Percentiles rank a stretch among this genome's conserved stretches.
Conservation (phyloP, 2,329 filamentous ascomycete species). For the Penicillium sp. region DNA sequence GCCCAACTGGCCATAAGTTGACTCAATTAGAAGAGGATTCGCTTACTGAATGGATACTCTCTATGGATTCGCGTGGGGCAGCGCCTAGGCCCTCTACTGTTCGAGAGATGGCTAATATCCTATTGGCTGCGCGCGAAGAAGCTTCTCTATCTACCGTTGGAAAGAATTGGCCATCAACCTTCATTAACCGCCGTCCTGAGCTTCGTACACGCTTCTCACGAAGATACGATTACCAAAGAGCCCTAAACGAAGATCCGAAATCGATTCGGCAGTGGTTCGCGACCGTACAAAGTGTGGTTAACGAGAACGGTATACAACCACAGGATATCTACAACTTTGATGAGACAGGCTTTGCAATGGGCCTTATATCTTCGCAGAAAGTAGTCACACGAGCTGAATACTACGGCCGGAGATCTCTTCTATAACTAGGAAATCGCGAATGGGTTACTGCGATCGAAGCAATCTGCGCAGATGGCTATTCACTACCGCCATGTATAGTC, state of each 20-base stretch:
- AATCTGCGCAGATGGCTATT: too few species aligned
- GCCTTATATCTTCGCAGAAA: neutral
- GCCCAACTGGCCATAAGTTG: too few species aligned
- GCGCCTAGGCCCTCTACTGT: neutral
- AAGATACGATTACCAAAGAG: too few species aligned
- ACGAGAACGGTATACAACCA: neutral
- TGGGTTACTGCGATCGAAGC: too few species aligned
- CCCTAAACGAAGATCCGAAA: too few species aligned
- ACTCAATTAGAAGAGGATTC: neutral
- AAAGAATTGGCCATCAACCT: neutral
- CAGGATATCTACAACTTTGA: slow-evolving; percentile 9
- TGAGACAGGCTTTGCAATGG: slow-evolving; percentile 5
- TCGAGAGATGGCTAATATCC: neutral
- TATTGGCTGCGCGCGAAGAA: neutral
- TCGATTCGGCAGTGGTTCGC: neutral
- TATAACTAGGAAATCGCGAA: too few species aligned
- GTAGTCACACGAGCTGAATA: neutral
- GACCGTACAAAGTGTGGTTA: neutral
- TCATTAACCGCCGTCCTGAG: neutral
- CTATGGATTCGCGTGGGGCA: neutral
- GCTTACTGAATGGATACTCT: neutral
- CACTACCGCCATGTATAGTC: too few species aligned
- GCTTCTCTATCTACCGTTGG: neutral
- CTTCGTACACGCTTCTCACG: neutral
- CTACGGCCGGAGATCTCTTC: too few species aligned